Conservation (phyloP, 768 basidiomycete genomes). For the Mycena sanguinolenta region DNA sequence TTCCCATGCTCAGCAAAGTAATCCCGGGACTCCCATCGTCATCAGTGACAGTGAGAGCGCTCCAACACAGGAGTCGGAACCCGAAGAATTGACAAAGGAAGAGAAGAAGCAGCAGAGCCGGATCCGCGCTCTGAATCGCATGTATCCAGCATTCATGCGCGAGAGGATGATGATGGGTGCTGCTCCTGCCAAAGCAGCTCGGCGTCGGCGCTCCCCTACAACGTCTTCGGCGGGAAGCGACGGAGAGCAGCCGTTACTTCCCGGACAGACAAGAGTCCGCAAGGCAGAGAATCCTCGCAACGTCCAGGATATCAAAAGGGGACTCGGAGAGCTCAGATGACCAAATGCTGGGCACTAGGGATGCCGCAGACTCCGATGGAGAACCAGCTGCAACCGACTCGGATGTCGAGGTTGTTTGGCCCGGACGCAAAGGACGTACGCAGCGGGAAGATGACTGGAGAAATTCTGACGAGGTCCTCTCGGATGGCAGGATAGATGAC, state of each 20-base stretch:
- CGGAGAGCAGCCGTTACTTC: conserved; percentile 57
- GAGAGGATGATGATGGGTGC: conserved; percentile 46
- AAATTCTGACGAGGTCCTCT: conserved; percentile 42
- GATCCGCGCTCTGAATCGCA: conserved; percentile 55
- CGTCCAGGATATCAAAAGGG: conserved; percentile 62
- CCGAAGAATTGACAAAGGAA: conserved; percentile 36
- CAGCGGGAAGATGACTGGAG: conserved; percentile 26
- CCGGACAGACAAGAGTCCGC: conserved; percentile 65
- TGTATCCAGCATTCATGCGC: conserved; percentile 71
- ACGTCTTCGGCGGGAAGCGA: conserved; percentile 45
- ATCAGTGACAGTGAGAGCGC: conserved; percentile 28
- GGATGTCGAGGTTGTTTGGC: conserved; percentile 41
- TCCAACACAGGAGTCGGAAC: conserved; percentile 35
- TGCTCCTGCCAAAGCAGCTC: conserved; percentile 24
- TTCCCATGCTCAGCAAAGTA: conserved; percentile 2
- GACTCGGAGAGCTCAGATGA: conserved; percentile 74
- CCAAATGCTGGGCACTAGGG: conserved; percentile 30
- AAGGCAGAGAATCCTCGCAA: conserved; percentile 48
- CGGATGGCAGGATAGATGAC: conserved; percentile 40
- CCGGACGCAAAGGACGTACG: conserved; percentile 32
- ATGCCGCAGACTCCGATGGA: conserved; percentile 28
- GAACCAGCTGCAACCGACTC: conserved; percentile 28
- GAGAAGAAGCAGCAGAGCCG: conserved; percentile 47
- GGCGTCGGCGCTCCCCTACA: conserved; percentile 36
- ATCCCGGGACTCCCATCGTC: conserved; percentile 15